A percentile compares a stretch with the other conserved stretches of the same genome.
phyloP scores from a whole-genome alignment of 805 yeast genomes.

The Yamadazyma kitorensis region DNA sequence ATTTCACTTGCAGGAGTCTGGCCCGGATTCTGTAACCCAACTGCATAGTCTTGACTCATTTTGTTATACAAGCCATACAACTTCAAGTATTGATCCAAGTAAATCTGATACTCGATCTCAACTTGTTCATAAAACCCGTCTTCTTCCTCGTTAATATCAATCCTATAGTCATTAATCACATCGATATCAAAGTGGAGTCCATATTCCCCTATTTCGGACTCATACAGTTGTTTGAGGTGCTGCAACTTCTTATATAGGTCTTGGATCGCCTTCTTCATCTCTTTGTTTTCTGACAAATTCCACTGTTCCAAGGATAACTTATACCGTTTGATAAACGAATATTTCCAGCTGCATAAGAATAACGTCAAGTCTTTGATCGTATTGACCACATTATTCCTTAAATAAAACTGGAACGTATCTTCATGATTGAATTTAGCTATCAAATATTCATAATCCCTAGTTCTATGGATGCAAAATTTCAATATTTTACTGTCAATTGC shows the following conservation, averaged over 20 bases:
- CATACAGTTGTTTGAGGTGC: constrained; percentile 7
- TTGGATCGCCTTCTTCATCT: constrained; percentile 11
- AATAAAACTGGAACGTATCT: background rate
- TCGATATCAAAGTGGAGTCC: constrained; percentile 1
- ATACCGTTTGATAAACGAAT: constrained; percentile 14
- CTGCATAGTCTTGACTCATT: no score
- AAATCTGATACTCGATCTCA: constrained; percentile 12
- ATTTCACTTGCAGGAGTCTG: no score
- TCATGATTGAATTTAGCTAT: background rate
- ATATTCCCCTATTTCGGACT: no score
- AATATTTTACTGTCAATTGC: constrained; percentile 1
- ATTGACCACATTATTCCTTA: constrained; percentile 11
- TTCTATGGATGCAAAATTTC: constrained; percentile 16
- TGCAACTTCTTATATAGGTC: constrained; percentile 4
- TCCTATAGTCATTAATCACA: background rate
- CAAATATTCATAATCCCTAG: constrained; percentile 22
- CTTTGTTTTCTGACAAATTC: constrained; percentile 17
- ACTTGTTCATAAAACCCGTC: constrained; percentile 4
- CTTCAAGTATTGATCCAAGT: constrained; percentile 7
- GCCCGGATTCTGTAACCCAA: no score
- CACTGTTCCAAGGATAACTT: constrained; percentile 14
- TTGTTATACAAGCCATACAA: background rate
- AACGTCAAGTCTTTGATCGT: constrained; percentile 19
- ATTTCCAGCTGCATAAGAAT: no score
- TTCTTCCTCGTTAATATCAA: background rate